Percentiles rank a stretch among this genome's conserved stretches.
Evolutionary conservation across 176 grass and related monocot genomes (phyloP).

Genomic region (Rhynchospora breviuscula): DNA sequence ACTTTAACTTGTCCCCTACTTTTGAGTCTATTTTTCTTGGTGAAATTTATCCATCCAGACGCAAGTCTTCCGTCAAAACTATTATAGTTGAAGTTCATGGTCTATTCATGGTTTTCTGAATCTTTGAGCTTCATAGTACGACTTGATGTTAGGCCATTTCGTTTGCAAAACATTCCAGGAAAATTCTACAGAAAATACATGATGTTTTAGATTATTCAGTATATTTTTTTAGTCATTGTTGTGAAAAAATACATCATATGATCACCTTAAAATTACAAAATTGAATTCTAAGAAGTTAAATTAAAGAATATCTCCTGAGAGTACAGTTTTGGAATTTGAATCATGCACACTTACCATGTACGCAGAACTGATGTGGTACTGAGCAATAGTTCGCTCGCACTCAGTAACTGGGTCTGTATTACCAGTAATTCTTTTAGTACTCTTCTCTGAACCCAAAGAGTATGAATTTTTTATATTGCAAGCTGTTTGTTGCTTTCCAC

Average conservation of each 20-base stretch:
- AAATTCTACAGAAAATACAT: neutral
- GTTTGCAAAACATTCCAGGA: neutral
- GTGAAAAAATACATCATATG: too few species aligned
- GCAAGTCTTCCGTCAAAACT: neutral
- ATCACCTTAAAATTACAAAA: too few species aligned
- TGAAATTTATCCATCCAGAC: neutral
- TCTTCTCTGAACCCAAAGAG: too few species aligned
- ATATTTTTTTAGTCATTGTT: too few species aligned
- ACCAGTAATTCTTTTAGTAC: too few species aligned
- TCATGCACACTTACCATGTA: neutral
- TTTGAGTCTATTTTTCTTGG: neutral
- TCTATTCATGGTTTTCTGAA: neutral
- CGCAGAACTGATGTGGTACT: neutral
- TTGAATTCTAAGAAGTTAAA: too few species aligned
- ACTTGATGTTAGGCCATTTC: neutral
- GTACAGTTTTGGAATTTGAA: too few species aligned
- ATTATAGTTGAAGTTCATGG: neutral
- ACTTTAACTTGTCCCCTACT: constrained; percentile 22
- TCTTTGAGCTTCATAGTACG: neutral
- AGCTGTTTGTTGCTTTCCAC: neutral
- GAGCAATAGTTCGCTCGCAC: neutral
- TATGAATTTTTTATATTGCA: neutral
- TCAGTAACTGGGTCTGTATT: neutral
- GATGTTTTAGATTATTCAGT: too few species aligned
- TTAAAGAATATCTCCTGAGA: too few species aligned